A percentile compares a stretch with the other conserved stretches of the same genome.
Conservation (phyloP, 2,329 filamentous ascomycete species). For the Beauveria medogensis region DNA sequence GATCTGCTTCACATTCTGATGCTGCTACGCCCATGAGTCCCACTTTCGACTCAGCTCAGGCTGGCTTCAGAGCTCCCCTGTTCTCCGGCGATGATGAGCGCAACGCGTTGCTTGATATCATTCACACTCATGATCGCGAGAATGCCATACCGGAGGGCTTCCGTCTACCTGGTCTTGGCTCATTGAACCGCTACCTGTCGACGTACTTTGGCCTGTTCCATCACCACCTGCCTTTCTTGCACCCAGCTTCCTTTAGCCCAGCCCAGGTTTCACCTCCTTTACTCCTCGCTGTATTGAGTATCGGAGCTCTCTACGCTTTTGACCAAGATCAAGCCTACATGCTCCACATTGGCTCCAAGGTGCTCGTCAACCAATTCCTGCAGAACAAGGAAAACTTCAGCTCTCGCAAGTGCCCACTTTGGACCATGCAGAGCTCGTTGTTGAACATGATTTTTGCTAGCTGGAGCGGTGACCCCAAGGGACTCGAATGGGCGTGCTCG, state of each 20-base stretch:
- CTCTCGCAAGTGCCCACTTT: slow-evolving; percentile 91
- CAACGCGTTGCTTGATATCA: slow-evolving; percentile 76
- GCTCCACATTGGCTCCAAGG: slow-evolving; percentile 94
- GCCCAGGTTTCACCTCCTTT: slow-evolving; percentile 73
- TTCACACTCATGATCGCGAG: slow-evolving; percentile 72
- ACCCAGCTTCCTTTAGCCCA: slow-evolving; percentile 83
- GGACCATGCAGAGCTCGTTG: slow-evolving; percentile 96
- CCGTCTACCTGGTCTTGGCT: slow-evolving; percentile 70
- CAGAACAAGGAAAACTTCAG: slow-evolving; percentile 99
- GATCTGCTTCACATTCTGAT: slow-evolving; percentile 59
- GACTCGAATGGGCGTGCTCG: slow-evolving; percentile 95
- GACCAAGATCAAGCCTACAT: slow-evolving; percentile 96
- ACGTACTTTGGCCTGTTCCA: slow-evolving; percentile 98
- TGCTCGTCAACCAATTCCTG: slow-evolving; percentile 91
- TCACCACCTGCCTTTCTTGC: slow-evolving; percentile 90
- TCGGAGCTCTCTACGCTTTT: slow-evolving; percentile 92
- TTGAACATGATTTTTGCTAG: slow-evolving; percentile 99
- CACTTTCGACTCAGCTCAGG: slow-evolving; percentile 62
- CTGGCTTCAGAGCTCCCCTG: slow-evolving; percentile 65
- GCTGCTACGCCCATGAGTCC: slow-evolving; percentile 70
- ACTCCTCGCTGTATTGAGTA: slow-evolving; percentile 82
- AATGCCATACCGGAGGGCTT: slow-evolving; percentile 81
- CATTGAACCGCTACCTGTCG: slow-evolving; percentile 84
- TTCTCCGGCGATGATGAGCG: slow-evolving; percentile 79
- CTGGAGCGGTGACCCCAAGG: slow-evolving; percentile 97